phyloP scores from a whole-genome alignment of 345 rosid species.

The Dipteronia dyeriana region DNA sequence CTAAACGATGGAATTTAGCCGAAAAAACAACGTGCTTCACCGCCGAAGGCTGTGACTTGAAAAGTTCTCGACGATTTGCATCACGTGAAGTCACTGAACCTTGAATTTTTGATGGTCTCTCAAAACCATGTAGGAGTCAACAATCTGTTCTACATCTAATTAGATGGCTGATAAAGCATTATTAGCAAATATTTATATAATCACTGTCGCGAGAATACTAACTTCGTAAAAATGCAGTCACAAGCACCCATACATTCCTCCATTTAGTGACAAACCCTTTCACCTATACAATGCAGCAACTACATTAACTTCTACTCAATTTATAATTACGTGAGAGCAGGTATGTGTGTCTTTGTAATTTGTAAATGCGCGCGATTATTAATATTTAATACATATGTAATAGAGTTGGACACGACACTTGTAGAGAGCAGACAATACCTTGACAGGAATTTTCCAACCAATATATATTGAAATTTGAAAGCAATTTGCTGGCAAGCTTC shows the following conservation, averaged over 20 bases:
- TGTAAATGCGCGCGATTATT: no score
- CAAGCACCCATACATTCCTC: constrained; percentile 99
- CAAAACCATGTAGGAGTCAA: no score
- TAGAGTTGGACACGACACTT: neutral
- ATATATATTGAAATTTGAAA: no score
- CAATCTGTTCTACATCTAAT: no score
- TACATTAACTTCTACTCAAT: constrained; percentile 19
- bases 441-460: constrained; percentile 88
- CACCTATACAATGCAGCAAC: constrained; percentile 49
- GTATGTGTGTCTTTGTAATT: neutral
- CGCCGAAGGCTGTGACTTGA: no score
- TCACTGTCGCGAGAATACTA: constrained; percentile 22
- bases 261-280: constrained; percentile 92
- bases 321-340: neutral
- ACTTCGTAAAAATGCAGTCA: constrained; percentile 98
- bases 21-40: no score
- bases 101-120: no score
- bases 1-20: no score
- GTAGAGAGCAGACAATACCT: constrained; percentile 43
- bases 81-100: no score
- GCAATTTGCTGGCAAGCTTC: constrained; percentile 75
- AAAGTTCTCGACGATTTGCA: no score
- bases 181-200: neutral
- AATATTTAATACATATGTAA: no score
- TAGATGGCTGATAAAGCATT: neutral